Evolutionary conservation across 169 alveolate genomes (phyloP), one percentile per base, ranked within the genome.

Genomic region (Babesia bigemina): DNA sequence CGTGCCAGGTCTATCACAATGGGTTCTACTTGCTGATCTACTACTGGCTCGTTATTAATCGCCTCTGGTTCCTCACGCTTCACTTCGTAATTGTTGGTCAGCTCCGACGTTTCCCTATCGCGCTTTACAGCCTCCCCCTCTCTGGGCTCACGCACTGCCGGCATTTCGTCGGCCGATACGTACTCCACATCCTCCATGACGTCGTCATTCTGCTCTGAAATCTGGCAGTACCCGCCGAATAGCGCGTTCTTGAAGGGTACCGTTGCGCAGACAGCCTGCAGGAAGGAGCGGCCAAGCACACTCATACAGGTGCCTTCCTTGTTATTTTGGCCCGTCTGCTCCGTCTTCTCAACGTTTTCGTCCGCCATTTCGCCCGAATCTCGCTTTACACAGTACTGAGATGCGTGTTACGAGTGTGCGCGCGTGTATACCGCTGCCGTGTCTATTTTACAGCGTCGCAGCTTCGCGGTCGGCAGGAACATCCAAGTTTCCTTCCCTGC

Each of bases 311-410:
- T 36, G n/a, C 17, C 26, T 24, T 14, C 26, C 13, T 4, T 60
- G 61, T 47, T 61, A 29, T 45, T 59, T 14, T 11, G 56, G 36
- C 69, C 36, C 26, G 79, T 69, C 36, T 77, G 84, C 86, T 63
- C 21, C 26, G 12, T 45, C 0, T 6, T 53, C 49, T 0, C 48
- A 53, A 9, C 17, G 9, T 3, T 21, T 11, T 21, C 21, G 11
- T 21, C 36, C 19, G 0, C 63, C 24, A 28, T 21, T 19, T 47
- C 42, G 44, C 10, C 26, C 99, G 97, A 86, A 93, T 98, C 28
- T 3, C 8, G 4, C 28, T 19, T 7, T n/a, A 49, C 57, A 21
- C 2, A 3, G 16, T 7, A n/a, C 2, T 2, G 2, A 3, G n/a
- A 49, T 49, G 24, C 9, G 16, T 49, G 8, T 49, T 7, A 4